Conservation (phyloP, 108 stramenopile species). For the Halocafeteria seosinensis region DNA sequence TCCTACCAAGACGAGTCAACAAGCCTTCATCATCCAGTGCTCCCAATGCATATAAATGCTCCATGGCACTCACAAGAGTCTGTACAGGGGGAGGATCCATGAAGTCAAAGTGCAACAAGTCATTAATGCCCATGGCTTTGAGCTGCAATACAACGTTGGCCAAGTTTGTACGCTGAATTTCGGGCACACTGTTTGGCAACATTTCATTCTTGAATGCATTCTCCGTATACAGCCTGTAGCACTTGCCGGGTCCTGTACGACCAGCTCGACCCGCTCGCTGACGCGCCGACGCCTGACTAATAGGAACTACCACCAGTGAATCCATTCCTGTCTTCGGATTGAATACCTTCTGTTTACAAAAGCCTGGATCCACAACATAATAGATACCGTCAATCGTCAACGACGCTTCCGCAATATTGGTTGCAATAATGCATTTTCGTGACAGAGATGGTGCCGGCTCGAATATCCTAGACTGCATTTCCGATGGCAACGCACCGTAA, state of each 20-base stretch:
- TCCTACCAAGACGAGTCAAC: constrained; percentile 77
- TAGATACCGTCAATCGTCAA: constrained; percentile 97
- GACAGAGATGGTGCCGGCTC: constrained; percentile 82
- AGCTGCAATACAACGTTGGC: constrained; percentile 78
- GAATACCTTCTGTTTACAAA: constrained; percentile 98
- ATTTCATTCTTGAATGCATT: constrained; percentile 79
- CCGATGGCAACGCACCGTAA: constrained; percentile 82
- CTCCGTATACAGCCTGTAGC: constrained; percentile 96
- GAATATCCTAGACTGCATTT: constrained; percentile 97
- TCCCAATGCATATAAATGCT: constrained; percentile 86
- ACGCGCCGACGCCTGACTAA: constrained; percentile 79
- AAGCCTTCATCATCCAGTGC: constrained; percentile 92
- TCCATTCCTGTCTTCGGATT: constrained; percentile 96
- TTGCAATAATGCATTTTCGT: constrained; percentile 86
- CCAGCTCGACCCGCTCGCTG: constrained; percentile 88
- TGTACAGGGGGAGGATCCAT: constrained; percentile 99
- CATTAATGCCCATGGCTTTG: constrained; percentile 88
- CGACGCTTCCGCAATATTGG: constrained; percentile 96
- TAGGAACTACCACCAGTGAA: constrained; percentile 85
- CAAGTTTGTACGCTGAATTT: constrained; percentile 83
- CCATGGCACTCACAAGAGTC: constrained; percentile 93
- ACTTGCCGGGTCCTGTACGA: constrained; percentile 92
- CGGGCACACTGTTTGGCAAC: constrained; percentile 94
- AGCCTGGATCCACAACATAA: constrained; percentile 97
- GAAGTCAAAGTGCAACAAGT: constrained; percentile 97